phyloP scores from a whole-genome alignment of 164 flowering plant species.

The Vitis riparia region DNA sequence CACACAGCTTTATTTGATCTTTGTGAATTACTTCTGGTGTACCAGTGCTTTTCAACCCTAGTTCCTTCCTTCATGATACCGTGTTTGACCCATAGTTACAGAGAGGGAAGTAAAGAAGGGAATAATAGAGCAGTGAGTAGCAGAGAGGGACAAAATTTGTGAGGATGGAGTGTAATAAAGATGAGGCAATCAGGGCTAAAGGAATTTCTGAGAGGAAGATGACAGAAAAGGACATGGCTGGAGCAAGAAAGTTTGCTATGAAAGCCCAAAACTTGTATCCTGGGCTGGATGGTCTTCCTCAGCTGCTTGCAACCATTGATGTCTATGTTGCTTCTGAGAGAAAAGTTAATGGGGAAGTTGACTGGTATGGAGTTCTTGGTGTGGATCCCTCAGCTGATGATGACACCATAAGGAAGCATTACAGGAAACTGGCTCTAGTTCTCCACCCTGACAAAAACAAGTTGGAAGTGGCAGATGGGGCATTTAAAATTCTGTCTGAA shows the following conservation, averaged over 20 bases:
- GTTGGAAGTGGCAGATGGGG: constrained; percentile 33
- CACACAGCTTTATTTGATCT: too few species aligned
- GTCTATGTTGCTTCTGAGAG: constrained; percentile 24
- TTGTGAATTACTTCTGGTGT: too few species aligned
- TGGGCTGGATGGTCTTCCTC: constrained; percentile 31
- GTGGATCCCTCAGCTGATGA: constrained; percentile 34
- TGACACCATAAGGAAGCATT: constrained; percentile 24
- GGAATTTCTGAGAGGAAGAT: constrained; percentile 31
- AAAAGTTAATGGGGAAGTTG: constrained; percentile 24
- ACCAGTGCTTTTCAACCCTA: neutral
- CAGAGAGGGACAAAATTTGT: neutral
- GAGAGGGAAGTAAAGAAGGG: neutral
- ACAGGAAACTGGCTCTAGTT: constrained; percentile 23
- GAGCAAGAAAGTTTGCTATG: constrained; percentile 28
- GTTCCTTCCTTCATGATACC: neutral
- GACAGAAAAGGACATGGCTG: constrained; percentile 13
- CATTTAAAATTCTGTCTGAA: constrained; percentile 30
- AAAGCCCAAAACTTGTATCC: constrained; percentile 32
- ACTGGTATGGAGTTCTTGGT: constrained; percentile 38
- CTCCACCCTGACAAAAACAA: constrained; percentile 40
- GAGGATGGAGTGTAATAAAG: constrained; percentile 36
- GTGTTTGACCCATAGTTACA: too few species aligned
- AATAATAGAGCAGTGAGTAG: neutral
- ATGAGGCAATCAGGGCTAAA: constrained; percentile 28
- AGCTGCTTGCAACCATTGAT: constrained; percentile 26